A percentile compares a stretch with the other conserved stretches of the same genome.
Conservation (phyloP, 225 moss, liverwort and hornwort species). For the Marchantia paleacea region DNA sequence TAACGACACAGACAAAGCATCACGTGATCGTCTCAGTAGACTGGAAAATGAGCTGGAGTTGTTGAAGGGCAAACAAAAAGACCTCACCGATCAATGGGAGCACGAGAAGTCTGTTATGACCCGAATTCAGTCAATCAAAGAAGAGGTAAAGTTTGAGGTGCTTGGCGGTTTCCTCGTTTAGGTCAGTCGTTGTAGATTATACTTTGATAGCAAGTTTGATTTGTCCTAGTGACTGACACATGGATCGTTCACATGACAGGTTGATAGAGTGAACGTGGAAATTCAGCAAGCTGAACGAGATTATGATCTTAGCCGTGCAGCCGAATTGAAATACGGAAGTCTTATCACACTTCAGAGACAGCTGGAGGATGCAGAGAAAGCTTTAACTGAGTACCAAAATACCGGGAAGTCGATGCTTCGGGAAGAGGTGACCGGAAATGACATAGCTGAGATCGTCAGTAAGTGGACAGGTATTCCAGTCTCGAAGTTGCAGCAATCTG, state of each 20-base stretch:
- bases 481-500: constrained; percentile 82
- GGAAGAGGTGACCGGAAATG: constrained; percentile 93
- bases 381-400: constrained; percentile 77
- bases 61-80: constrained; percentile 67
- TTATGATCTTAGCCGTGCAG: constrained; percentile 88
- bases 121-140: constrained; percentile 94
- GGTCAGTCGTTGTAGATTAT: not conserved
- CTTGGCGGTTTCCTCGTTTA: not conserved
- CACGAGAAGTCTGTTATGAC: constrained; percentile 98
- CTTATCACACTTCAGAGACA: constrained; percentile 82
- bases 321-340: constrained; percentile 94
- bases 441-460: constrained; percentile 96
- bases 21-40: constrained; percentile 78
- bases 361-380: constrained; percentile 83
- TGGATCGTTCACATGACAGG: constrained; percentile 36
- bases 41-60: constrained; percentile 63
- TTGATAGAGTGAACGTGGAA: constrained; percentile 89
- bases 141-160: constrained; percentile 56
- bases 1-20: constrained; percentile 91
- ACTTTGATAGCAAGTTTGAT: not conserved
- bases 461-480: constrained; percentile 98
- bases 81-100: constrained; percentile 97
- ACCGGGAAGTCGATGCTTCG: constrained; percentile 95
- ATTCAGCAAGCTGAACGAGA: constrained; percentile 98
- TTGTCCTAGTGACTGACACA: not conserved